phyloP scores from a whole-genome alignment of 1,284 basidiomycete genomes.

The Ceratobasidium sp. region DNA sequence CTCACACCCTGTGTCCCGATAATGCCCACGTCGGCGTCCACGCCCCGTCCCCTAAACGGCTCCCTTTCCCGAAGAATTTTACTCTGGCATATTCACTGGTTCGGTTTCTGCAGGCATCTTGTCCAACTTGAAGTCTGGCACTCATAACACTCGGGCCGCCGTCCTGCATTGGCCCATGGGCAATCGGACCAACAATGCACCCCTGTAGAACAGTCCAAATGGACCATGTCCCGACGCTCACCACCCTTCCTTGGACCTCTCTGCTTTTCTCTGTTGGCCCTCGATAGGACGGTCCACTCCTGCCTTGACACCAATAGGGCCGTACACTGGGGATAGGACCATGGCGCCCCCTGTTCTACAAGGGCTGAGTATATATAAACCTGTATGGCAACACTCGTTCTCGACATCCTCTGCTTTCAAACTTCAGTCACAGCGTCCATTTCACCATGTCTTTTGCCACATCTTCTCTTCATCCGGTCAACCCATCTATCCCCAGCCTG shows the following conservation, averaged over 20 bases:
- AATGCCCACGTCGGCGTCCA: no score
- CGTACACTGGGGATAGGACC: neutral
- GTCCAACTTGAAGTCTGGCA: no score
- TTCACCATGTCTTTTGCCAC: constrained; percentile 6
- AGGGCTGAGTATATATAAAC: neutral
- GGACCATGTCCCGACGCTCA: neutral
- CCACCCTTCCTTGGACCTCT: neutral
- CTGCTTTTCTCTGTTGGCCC: neutral
- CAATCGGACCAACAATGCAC: no score
- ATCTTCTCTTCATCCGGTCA: neutral
- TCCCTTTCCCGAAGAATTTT: no score
- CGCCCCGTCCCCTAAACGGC: no score
- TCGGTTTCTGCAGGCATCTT: no score
- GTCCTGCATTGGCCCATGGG: no score
- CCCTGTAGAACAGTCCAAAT: neutral
- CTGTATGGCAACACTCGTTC: neutral
- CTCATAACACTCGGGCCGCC: no score
- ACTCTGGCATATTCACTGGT: no score
- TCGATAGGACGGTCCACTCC: neutral
- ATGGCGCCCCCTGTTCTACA: neutral
- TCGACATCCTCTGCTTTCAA: neutral
- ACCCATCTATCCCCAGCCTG: neutral
- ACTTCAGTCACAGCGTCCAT: neutral
- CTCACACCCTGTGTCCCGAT: no score
- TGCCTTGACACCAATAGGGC: neutral